Conservation (phyloP, 2,329 filamentous ascomycete species). For the Aspergillus transmontanensis region DNA sequence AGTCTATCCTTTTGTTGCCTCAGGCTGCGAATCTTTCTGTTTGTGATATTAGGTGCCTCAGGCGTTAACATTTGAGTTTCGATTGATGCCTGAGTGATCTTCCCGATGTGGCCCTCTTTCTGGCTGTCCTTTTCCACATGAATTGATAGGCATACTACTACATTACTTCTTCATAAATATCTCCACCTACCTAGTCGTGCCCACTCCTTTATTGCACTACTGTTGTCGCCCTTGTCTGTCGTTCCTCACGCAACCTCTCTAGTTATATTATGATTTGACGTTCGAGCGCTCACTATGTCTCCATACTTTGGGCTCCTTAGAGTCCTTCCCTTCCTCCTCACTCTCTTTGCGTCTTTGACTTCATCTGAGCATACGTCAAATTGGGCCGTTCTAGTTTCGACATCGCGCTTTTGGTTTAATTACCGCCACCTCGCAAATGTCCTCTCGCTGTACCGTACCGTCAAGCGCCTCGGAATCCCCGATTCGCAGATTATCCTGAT, state of each 20-base stretch:
- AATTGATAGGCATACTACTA: neutral
- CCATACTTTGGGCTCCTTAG: conserved; percentile 27
- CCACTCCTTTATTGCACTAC: neutral
- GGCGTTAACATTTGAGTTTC: neutral
- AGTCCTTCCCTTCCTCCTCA: conserved; percentile 29
- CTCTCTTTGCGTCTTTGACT: conserved; percentile 18
- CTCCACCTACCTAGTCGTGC: neutral
- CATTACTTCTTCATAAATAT: neutral
- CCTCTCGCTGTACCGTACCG: conserved; percentile 93
- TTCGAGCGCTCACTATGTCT: conserved; percentile 28
- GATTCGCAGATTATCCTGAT: conserved; percentile 99
- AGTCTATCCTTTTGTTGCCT: neutral
- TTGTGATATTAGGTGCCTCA: neutral
- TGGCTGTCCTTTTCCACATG: neutral
- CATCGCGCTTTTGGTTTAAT: conserved; percentile 99
- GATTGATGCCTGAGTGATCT: neutral
- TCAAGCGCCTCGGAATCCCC: conserved; percentile 95
- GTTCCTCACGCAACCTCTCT: neutral
- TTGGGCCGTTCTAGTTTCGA: conserved; percentile 98
- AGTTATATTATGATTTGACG: conserved; percentile 21
- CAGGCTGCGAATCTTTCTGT: neutral
- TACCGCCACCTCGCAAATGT: conserved; percentile 98
- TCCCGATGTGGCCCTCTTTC: neutral
- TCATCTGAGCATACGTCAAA: conserved; percentile 79
- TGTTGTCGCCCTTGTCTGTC: neutral